Conservation (phyloP, 305 asterid genomes). For the Stenogyne calaminthoides region DNA sequence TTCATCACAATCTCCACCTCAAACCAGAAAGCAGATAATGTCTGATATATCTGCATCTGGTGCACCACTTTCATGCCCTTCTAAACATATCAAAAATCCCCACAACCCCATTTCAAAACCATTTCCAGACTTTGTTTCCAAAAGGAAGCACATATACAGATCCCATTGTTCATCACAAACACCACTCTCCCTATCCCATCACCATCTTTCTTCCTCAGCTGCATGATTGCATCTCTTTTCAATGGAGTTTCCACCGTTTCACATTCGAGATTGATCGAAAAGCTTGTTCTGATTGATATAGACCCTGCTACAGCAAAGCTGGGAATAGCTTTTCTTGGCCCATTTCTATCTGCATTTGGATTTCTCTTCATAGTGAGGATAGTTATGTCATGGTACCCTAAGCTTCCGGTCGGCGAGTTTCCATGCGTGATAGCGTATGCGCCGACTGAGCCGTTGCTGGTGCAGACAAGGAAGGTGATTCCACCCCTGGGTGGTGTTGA, state of each 20-base stretch:
- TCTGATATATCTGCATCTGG: slow-evolving; percentile 33
- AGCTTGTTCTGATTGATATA: slow-evolving; percentile 55
- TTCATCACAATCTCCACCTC: not conserved
- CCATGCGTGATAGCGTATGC: slow-evolving; percentile 83
- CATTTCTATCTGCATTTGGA: slow-evolving; percentile 67
- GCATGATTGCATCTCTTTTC: slow-evolving; percentile 22
- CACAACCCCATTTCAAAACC: slow-evolving; percentile 15
- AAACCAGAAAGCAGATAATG: slow-evolving; percentile 33
- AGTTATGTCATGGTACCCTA: slow-evolving; percentile 88
- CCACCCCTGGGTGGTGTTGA: slow-evolving; percentile 88
- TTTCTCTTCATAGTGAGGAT: slow-evolving; percentile 74
- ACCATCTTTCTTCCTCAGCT: slow-evolving; percentile 25
- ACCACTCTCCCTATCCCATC: slow-evolving; percentile 17
- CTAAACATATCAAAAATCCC: slow-evolving; percentile 19
- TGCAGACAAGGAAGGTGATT: slow-evolving; percentile 68
- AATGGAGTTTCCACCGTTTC: not conserved
- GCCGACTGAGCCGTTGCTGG: slow-evolving; percentile 82
- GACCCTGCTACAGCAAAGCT: slow-evolving; percentile 67
- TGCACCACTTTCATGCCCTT: slow-evolving; percentile 31
- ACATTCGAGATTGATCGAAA: slow-evolving; percentile 25
- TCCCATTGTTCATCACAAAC: slow-evolving; percentile 26
- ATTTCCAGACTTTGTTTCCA: not conserved
- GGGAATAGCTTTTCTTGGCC: slow-evolving; percentile 63
- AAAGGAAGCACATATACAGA: slow-evolving; percentile 4
- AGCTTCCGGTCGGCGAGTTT: slow-evolving; percentile 71